These are phyloP conservation scores for Musa beccarii DNA, from an alignment of 176 grass and related monocot genomes.

Conservation along the genomic window DNA sequence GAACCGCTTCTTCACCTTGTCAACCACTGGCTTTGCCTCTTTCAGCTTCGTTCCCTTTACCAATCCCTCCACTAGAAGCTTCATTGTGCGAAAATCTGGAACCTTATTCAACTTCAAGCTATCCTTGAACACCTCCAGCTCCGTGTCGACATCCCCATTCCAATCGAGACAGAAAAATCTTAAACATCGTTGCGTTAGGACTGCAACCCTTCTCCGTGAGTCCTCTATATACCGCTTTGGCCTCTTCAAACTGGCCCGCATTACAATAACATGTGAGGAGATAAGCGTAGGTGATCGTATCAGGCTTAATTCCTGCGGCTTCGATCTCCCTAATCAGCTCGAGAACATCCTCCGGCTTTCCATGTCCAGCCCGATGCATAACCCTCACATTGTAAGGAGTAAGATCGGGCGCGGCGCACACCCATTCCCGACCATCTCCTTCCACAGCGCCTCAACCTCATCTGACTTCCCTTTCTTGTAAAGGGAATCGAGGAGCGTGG, in stretches of 20 bases:
- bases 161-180: constrained; percentile 31
- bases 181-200: constrained; percentile 36
- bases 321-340: constrained; percentile 50
- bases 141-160: constrained; percentile 43
- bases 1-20: neutral
- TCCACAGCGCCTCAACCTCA: constrained; percentile 50
- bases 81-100: constrained; percentile 38
- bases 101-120: constrained; percentile 37
- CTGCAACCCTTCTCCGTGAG: constrained; percentile 40
- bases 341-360: constrained; percentile 36
- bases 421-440: constrained; percentile 55
- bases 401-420: constrained; percentile 35
- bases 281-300: constrained; percentile 59
- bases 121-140: constrained; percentile 39
- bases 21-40: neutral
- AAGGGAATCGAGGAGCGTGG: constrained; percentile 45
- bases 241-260: constrained; percentile 36
- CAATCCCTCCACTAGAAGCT: constrained; percentile 11
- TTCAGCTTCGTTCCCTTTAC: neutral
- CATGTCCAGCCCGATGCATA: constrained; percentile 7
- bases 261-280: constrained; percentile 55
- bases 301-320: constrained; percentile 33
- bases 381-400: constrained; percentile 56
- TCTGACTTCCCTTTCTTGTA: constrained; percentile 40
- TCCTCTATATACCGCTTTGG: constrained; percentile 34